A percentile compares a stretch with the other conserved stretches of the same genome.
phyloP scores from a whole-genome alignment of 202 grass and related monocot genomes.

The Zizania palustris region DNA sequence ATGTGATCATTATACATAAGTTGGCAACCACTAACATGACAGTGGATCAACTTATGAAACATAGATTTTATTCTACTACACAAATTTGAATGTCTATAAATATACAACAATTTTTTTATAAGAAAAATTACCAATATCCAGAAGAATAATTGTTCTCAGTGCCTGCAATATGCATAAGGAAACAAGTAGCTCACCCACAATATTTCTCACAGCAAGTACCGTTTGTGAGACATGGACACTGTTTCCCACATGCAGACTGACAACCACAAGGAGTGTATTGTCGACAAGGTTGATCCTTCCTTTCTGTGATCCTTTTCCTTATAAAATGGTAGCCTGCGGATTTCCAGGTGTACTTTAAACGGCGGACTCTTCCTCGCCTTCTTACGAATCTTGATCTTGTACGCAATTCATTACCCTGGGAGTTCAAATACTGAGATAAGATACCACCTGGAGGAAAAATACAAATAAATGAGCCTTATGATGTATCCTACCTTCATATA shows the following conservation, averaged over 20 bases:
- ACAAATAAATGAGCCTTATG: conserved; percentile 5
- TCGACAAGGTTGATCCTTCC: conserved; percentile 88
- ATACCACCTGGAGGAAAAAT: conserved; percentile 21
- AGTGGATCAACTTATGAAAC: not conserved
- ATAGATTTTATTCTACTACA: conserved; percentile 5
- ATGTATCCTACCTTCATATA: conserved; percentile 66
- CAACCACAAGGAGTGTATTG: conserved; percentile 96
- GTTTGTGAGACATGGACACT: conserved; percentile 85
- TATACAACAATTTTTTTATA: conserved; percentile 1
- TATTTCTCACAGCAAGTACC: conserved; percentile 95
- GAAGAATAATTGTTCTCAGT: conserved; percentile 11
- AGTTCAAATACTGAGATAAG: conserved; percentile 44
- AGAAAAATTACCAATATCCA: conserved; percentile 23
- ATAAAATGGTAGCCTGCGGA: conserved; percentile 92
- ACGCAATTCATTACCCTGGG: conserved; percentile 72
- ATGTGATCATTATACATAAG: not conserved
- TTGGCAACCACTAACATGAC: not conserved
- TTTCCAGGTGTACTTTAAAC: conserved; percentile 98
- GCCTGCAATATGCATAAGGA: not conserved
- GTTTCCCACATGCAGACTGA: conserved; percentile 94
- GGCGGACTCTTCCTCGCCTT: conserved; percentile 88
- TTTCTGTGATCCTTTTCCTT: conserved; percentile 95
- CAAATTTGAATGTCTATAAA: not conserved
- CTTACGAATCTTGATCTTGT: conserved; percentile 78
- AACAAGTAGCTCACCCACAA: conserved; percentile 64